Evolutionary conservation across 2,329 filamentous ascomycete genomes (phyloP), one percentile per base, ranked within the genome.

Genomic region (Fusarium verticillioides): DNA sequence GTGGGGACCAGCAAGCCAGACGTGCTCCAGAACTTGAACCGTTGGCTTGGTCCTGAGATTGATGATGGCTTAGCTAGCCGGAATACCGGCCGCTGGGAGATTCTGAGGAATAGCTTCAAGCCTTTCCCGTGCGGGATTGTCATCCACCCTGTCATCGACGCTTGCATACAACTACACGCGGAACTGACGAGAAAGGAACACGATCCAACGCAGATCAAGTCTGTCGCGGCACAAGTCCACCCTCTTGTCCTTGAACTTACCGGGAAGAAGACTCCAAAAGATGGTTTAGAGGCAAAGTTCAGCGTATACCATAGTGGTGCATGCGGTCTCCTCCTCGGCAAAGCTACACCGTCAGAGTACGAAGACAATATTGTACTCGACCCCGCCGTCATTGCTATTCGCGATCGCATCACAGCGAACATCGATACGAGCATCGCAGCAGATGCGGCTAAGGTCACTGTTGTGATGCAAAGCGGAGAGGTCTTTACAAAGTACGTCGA

Each of bases 251-350:
- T 64, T 1, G 57, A 64, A 40, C 62, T 62, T 1, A 62, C 57
- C 0, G 46, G 57, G 10, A 64, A 64, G n/a, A 62, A 64, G 21
- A 34, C 9, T 19, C 57, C 62, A 28, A 62, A 39, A 5, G 46
- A 64, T 19, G 46, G 57, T 0, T 4, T 64, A 6, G 62, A 64
- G 23, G 57, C 57, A 15, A 64, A 62, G 32, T 64, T 64, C 18
- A 62, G 62, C n/a, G 62, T 62, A 18, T 64, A 64, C 15, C 46
- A 64, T 18, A 64, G 62, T 8, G 57, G 62, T 1, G 62, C 62
- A 13, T 64, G 62, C 1, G 57, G 62, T 0, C 57, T 64, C 18
- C 26, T 64, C 21, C 18, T 64, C 18, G 57, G 62, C 2, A 64
- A 5, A 9, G 32, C 26, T 4, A 64, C 44, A 9, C 46, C 46